These are phyloP conservation scores for Zymoseptoria passerinii DNA, from an alignment of 2,329 filamentous ascomycete genomes.

Conservation along the genomic window DNA sequence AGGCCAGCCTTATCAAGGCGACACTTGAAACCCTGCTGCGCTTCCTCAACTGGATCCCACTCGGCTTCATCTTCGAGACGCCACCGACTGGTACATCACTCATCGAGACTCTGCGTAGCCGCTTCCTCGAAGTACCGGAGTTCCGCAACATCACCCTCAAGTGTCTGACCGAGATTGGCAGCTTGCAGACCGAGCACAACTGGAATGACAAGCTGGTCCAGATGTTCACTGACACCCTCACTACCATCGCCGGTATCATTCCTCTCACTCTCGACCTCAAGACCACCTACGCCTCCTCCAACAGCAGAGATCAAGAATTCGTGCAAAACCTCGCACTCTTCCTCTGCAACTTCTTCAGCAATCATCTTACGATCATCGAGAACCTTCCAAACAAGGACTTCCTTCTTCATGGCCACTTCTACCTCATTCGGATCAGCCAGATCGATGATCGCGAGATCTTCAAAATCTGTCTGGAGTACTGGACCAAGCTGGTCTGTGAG, in stretches of 20 bases:
- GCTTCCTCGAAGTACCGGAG: conserved; percentile 86
- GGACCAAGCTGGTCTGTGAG: conserved; percentile 96
- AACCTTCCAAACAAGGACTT: conserved; percentile 92
- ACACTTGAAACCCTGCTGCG: conserved; percentile 90
- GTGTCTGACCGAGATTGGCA: conserved; percentile 93
- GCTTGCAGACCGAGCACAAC: conserved; percentile 74
- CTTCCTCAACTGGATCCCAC: conserved; percentile 97
- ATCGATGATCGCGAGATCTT: conserved; percentile 99
- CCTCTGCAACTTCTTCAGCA: conserved; percentile 92
- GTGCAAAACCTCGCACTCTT: conserved; percentile 95
- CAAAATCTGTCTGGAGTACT: conserved; percentile 98
- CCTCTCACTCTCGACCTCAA: conserved; percentile 85
- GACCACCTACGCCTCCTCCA: conserved; percentile 82
- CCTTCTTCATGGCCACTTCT: conserved; percentile 92
- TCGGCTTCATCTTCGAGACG: conserved; percentile 98
- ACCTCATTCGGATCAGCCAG: conserved; percentile 94
- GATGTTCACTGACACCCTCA: conserved; percentile 97
- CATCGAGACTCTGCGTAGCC: conserved; percentile 85
- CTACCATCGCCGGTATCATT: conserved; percentile 86
- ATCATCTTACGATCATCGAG: conserved; percentile 88
- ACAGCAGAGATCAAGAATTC: conserved; percentile 91
- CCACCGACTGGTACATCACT: conserved; percentile 52
- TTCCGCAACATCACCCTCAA: conserved; percentile 97
- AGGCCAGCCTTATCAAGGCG: conserved; percentile 85
- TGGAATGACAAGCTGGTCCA: conserved; percentile 94